Evolutionary conservation across 352 stramenopile genomes (phyloP).

Genomic region (Pythium sukuiense): DNA sequence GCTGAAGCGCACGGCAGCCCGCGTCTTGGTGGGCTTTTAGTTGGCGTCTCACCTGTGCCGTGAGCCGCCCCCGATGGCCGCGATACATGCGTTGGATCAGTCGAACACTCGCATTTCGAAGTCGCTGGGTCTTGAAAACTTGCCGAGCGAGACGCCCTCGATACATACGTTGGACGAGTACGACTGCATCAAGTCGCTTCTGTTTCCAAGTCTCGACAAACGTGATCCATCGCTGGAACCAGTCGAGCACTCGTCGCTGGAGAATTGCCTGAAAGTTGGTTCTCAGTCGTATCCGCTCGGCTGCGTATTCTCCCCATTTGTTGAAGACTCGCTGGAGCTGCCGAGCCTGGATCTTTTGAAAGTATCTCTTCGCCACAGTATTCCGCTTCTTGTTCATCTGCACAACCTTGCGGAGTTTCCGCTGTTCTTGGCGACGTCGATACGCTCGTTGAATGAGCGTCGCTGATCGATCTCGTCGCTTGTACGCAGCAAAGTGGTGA

Average conservation of each 20-base stretch:
- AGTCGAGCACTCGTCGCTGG: constrained; percentile 37
- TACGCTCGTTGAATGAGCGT: constrained; percentile 41
- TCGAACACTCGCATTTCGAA: constrained; percentile 29
- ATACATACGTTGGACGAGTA: constrained; percentile 66
- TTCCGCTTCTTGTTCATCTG: constrained; percentile 48
- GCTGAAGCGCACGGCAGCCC: constrained; percentile 30
- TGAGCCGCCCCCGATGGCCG: constrained; percentile 33
- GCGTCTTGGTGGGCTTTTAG: constrained; percentile 37
- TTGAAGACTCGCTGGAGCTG: constrained; percentile 51
- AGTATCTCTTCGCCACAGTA: constrained; percentile 53
- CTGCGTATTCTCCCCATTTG: constrained; percentile 45
- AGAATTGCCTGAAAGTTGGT: constrained; percentile 49
- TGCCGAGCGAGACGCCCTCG: constrained; percentile 52
- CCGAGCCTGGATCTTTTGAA: constrained; percentile 53
- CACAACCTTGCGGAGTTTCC: constrained; percentile 36
- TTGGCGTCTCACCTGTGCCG: constrained; percentile 22
- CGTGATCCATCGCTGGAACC: constrained; percentile 48
- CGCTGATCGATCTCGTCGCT: constrained; percentile 31
- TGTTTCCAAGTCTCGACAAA: constrained; percentile 37
- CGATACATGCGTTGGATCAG: constrained; percentile 62
- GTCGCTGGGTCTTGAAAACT: constrained; percentile 39
- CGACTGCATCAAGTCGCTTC: constrained; percentile 28
- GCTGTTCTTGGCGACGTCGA: constrained; percentile 24
- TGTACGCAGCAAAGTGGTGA: constrained; percentile 31
- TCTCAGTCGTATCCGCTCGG: constrained; percentile 42